These are phyloP conservation scores for Entomortierella beljakovae DNA, from an alignment of 192 early-diverging fungal genomes.

Conservation along the genomic window DNA sequence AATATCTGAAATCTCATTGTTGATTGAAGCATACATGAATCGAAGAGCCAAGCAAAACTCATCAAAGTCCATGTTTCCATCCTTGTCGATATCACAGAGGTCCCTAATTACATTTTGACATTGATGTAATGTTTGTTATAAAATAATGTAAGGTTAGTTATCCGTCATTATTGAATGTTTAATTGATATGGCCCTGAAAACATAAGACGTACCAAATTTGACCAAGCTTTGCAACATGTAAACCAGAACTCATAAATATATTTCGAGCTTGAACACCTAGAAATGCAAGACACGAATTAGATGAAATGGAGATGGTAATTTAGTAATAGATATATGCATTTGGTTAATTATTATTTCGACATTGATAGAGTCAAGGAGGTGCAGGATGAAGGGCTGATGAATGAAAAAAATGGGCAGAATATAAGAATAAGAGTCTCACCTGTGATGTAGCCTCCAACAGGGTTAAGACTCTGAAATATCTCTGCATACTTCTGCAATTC, in stretches of 20 bases:
- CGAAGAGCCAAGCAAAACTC: conserved; percentile 86
- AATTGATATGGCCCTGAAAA: too few species aligned
- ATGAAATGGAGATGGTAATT: neutral
- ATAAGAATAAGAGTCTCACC: conserved; percentile 44
- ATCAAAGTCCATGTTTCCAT: conserved; percentile 85
- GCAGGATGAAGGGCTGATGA: conserved; percentile 3
- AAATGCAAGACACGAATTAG: neutral
- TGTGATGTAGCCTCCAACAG: conserved; percentile 63
- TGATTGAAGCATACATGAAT: conserved; percentile 78
- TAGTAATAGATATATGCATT: neutral
- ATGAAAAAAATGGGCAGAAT: neutral
- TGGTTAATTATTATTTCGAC: neutral
- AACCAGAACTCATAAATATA: conserved; percentile 50
- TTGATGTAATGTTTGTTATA: neutral
- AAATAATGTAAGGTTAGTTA: too few species aligned
- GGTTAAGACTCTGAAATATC: conserved; percentile 64
- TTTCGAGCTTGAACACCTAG: conserved; percentile 45
- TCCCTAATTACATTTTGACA: conserved; percentile 57
- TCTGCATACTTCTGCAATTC: conserved; percentile 65
- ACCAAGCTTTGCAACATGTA: conserved; percentile 31
- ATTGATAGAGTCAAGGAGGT: too few species aligned
- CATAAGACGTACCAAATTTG: conserved; percentile 45
- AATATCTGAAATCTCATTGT: conserved; percentile 60
- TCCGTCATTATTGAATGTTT: too few species aligned
- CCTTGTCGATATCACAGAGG: conserved; percentile 86